Conservation (phyloP, 805 yeast genomes). For the Wickerhamomyces canadensis region DNA sequence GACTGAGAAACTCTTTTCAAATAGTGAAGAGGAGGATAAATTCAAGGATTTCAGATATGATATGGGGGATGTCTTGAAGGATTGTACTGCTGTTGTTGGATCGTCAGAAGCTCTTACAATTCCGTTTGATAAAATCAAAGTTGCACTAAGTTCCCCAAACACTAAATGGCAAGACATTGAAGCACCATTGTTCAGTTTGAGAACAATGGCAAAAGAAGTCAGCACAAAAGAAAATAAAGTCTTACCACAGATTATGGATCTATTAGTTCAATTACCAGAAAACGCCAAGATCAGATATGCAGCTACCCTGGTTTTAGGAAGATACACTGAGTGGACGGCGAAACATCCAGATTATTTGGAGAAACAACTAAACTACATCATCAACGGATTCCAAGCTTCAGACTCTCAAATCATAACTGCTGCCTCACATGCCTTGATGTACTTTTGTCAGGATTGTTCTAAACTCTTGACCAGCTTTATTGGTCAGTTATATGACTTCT, state of each 20-base stretch:
- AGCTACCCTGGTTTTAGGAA: slow-evolving; percentile 87
- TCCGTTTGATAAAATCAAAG: slow-evolving; percentile 59
- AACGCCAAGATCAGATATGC: slow-evolving; percentile 87
- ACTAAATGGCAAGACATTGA: slow-evolving; percentile 77
- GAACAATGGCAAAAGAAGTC: slow-evolving; percentile 94
- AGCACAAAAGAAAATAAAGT: slow-evolving; percentile 56
- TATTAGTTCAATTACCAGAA: slow-evolving; percentile 68
- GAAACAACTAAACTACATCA: slow-evolving; percentile 78
- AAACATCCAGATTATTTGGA: slow-evolving; percentile 79
- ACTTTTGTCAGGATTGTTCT: slow-evolving; percentile 89
- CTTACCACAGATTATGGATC: slow-evolving; percentile 72
- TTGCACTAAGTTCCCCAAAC: slow-evolving; percentile 25
- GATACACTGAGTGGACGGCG: slow-evolving; percentile 94
- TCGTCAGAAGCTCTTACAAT: slow-evolving; percentile 60
- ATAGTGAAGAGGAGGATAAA: slow-evolving; percentile 85
- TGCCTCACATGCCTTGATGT: slow-evolving; percentile 90
- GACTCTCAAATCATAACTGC: slow-evolving; percentile 58
- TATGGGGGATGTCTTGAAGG: slow-evolving; percentile 96
- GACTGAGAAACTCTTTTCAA: slow-evolving; percentile 47
- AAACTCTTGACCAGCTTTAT: slow-evolving; percentile 55
- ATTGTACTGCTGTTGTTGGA: slow-evolving; percentile 90
- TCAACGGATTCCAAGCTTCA: slow-evolving; percentile 55
- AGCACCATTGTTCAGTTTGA: slow-evolving; percentile 81
- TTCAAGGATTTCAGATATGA: slow-evolving; percentile 92
- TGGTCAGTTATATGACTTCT: slow-evolving; percentile 72